Percentiles rank a stretch among this genome's conserved stretches.
Conservation (phyloP, 2,329 filamentous ascomycete species). For the Ophiognomonia clavigignenti-juglandacearum region DNA sequence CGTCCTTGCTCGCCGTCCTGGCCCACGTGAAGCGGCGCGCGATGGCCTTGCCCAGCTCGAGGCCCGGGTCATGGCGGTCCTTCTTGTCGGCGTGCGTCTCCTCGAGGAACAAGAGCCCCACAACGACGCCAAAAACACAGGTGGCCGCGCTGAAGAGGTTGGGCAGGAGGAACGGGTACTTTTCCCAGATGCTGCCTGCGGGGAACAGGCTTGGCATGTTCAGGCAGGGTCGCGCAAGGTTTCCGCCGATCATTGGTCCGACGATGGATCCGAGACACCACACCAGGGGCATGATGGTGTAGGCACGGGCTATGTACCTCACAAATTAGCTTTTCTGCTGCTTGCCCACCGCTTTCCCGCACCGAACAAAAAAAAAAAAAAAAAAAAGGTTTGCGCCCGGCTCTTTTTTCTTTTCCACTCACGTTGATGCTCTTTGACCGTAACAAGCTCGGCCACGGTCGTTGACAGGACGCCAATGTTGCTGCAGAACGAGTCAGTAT, state of each 20-base stretch:
- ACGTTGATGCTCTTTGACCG: slow-evolving; percentile 89
- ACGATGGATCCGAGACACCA: slow-evolving; percentile 97
- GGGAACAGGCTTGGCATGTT: slow-evolving; percentile 74
- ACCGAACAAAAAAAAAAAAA: no score
- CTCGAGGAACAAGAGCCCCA: slow-evolving; percentile 84
- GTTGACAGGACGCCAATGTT: slow-evolving; percentile 96
- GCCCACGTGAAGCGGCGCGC: slow-evolving; percentile 37
- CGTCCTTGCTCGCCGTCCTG: slow-evolving; percentile 26
- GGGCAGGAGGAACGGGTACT: slow-evolving; percentile 84
- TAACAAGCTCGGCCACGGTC: slow-evolving; percentile 90
- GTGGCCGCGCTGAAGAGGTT: slow-evolving; percentile 86
- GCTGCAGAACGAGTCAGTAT: slow-evolving; percentile 35
- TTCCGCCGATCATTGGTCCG: slow-evolving; percentile 85
- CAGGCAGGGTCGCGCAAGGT: slow-evolving; percentile 79
- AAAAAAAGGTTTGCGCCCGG: no score
- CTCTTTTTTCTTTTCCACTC: no score
- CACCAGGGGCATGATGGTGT: slow-evolving; percentile 95
- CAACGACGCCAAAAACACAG: slow-evolving; percentile 67
- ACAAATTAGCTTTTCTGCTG: slow-evolving; percentile 16
- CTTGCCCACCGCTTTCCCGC: no score
- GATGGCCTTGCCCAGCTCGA: slow-evolving; percentile 72
- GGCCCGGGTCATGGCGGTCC: slow-evolving; percentile 66
- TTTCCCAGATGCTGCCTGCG: slow-evolving; percentile 72
- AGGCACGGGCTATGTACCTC: slow-evolving; percentile 69
- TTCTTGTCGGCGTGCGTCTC: slow-evolving; percentile 89